Evolutionary conservation across 2,329 filamentous ascomycete genomes (phyloP).

Genomic region (Zasmidium citrigriseum): DNA sequence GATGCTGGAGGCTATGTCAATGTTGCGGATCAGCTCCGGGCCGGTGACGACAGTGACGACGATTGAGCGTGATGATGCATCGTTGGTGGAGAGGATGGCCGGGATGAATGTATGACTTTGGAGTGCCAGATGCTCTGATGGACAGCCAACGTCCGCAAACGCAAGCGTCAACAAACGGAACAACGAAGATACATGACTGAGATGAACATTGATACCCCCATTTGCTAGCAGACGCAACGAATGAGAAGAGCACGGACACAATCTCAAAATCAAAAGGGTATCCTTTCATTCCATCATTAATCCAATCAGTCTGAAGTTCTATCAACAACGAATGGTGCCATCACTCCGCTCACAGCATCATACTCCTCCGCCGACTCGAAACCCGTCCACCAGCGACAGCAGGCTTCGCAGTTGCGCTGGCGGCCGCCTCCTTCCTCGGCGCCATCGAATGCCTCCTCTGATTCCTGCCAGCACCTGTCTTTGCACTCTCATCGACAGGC

Average conservation of each 20-base stretch:
- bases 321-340: background rate
- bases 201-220: background rate
- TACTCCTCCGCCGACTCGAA: constrained; percentile 38
- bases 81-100: background rate
- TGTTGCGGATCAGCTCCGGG: constrained; percentile 31
- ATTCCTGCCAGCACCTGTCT: constrained; percentile 16
- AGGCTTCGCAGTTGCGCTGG: background rate
- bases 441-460: background rate
- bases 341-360: constrained; percentile 32
- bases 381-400: constrained; percentile 1
- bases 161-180: background rate
- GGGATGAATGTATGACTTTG: background rate
- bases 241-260: background rate
- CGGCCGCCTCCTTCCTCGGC: background rate
- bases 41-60: too few species aligned
- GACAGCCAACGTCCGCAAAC: too few species aligned
- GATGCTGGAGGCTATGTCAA: constrained; percentile 33
- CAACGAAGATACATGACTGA: background rate
- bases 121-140: too few species aligned
- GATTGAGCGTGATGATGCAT: constrained; percentile 7
- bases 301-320: background rate
- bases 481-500: constrained; percentile 13
- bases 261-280: background rate
- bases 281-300: background rate
- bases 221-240: background rate